phyloP scores from a whole-genome alignment of 805 yeast species.

The Pichia occidentalis region DNA sequence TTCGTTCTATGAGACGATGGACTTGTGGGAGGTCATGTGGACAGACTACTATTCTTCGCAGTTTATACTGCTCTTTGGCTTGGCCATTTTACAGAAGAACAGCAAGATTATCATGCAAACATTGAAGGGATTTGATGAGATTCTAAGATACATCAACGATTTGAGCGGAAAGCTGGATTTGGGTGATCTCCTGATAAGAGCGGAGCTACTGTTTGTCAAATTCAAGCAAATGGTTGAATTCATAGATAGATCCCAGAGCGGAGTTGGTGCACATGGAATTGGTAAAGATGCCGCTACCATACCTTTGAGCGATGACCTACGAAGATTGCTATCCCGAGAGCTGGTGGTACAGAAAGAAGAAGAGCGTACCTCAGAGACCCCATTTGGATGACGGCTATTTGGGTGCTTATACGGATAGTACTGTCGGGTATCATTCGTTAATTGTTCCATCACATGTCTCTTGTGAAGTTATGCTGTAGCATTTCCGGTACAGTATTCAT shows the following conservation, averaged over 20 bases:
- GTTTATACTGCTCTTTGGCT: slow-evolving; percentile 78
- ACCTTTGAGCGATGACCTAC: slow-evolving; percentile 11
- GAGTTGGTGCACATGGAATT: slow-evolving; percentile 16
- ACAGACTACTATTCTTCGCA: slow-evolving; percentile 84
- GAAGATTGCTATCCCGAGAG: slow-evolving; percentile 53
- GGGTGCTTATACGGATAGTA: no score
- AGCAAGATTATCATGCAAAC: slow-evolving; percentile 71
- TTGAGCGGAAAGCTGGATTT: slow-evolving; percentile 69
- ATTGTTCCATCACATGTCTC: no score
- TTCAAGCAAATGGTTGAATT: slow-evolving; percentile 76
- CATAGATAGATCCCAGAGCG: slow-evolving; percentile 47
- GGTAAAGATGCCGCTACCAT: slow-evolving; percentile 1
- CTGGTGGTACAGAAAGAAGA: slow-evolving; percentile 48
- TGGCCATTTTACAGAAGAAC: slow-evolving; percentile 85
- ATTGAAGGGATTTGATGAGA: slow-evolving; percentile 79
- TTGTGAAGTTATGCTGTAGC: no score
- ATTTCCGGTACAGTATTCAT: no score
- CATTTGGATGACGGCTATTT: slow-evolving; percentile 26
- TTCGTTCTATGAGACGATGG: slow-evolving; percentile 64
- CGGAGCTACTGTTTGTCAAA: slow-evolving; percentile 75
- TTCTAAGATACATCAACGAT: slow-evolving; percentile 88
- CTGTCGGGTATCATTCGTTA: no score
- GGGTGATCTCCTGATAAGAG: slow-evolving; percentile 71
- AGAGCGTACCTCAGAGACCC: slow-evolving; percentile 26
- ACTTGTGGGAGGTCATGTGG: slow-evolving; percentile 90